Base-by-base conservation (phyloP, 768 basidiomycete species). In the Collybia sp. region DNA sequence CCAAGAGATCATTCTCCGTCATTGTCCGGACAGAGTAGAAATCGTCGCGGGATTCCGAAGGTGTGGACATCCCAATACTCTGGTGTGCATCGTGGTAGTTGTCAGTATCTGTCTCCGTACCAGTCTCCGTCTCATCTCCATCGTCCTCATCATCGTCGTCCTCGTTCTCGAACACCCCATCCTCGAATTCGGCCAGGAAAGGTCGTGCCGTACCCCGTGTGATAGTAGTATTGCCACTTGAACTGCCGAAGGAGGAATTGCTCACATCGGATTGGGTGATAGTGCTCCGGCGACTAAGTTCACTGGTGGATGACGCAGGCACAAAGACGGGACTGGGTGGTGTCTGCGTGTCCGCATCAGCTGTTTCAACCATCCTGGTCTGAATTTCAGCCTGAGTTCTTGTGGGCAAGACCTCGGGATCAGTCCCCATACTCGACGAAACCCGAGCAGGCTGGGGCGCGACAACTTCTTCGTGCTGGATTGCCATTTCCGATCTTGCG, bases 31-130 rank as follows among this genome's bases (percentile, higher is more conserved):
- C 69, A 5, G 85, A 89, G 58, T 90, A 81, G 77, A 88, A 88
- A 54, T 88, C 85, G 31, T 86, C 81, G 25, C 66, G 67, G 42
- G 85, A 85, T 47, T 76, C 76, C 5, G 79, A 81, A 3, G 73
- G 70, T 3, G 89, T 86, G 1, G 82, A 82, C 62, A 79, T 73
- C 53, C 77, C 81, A 50, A 75, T 68, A 51, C 73, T 90, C 58
- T 84, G 82, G 38, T 82, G 70, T 1, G 92, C 93, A 60, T 94
- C 92, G 1, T 83, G 72, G 55, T 88, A 92, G 48, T 90, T 81
- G 13, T 83, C 87, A 30, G 59, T 63, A 36, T 84, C 83, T 2
- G 80, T 81, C 50, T 88, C 85, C 0, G 79, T 77, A 42, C 82
- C 85, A 1, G 75, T 74, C 36, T 82, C 86, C 0, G 83, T 84